These are phyloP conservation scores for Clitopilus passeckerianus DNA, from an alignment of 768 basidiomycete genomes.

Conservation along the genomic window DNA sequence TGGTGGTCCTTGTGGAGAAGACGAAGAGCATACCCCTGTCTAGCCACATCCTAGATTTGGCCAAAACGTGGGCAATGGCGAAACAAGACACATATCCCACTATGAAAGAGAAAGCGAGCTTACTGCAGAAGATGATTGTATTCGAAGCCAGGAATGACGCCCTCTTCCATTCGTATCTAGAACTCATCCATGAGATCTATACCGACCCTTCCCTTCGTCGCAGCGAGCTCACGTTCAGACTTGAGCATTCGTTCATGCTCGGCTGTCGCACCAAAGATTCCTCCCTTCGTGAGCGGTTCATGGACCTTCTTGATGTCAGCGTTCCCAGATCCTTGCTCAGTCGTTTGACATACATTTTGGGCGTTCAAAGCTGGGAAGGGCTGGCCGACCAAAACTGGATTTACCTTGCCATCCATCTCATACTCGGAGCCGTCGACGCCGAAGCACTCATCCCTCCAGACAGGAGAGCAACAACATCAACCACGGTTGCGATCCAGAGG, in stretches of 20 bases:
- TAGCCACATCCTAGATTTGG: constrained; percentile 79
- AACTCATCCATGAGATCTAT: constrained; percentile 92
- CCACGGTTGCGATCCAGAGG: constrained; percentile 30
- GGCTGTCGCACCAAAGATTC: constrained; percentile 86
- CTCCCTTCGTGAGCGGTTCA: constrained; percentile 73
- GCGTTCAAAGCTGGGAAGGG: constrained; percentile 93
- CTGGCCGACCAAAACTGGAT: constrained; percentile 94
- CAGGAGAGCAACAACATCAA: constrained; percentile 28
- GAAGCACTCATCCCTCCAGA: constrained; percentile 33
- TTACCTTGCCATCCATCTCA: constrained; percentile 81
- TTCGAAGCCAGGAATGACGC: constrained; percentile 78
- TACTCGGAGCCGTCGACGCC: constrained; percentile 62
- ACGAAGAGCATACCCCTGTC: constrained; percentile 78
- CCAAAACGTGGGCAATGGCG: constrained; percentile 86
- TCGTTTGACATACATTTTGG: constrained; percentile 85
- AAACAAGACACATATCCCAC: constrained; percentile 84
- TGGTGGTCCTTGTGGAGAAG: constrained; percentile 84
- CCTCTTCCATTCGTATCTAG: constrained; percentile 79
- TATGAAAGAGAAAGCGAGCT: constrained; percentile 90
- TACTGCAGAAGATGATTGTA: constrained; percentile 83
- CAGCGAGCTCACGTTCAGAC: constrained; percentile 88
- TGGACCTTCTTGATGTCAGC: constrained; percentile 86
- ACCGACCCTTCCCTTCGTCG: constrained; percentile 79
- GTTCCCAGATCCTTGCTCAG: constrained; percentile 78
- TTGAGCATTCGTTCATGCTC: constrained; percentile 90